Conservation (phyloP, 495 filamentous ascomycete species). For the Podospora anserina region DNA sequence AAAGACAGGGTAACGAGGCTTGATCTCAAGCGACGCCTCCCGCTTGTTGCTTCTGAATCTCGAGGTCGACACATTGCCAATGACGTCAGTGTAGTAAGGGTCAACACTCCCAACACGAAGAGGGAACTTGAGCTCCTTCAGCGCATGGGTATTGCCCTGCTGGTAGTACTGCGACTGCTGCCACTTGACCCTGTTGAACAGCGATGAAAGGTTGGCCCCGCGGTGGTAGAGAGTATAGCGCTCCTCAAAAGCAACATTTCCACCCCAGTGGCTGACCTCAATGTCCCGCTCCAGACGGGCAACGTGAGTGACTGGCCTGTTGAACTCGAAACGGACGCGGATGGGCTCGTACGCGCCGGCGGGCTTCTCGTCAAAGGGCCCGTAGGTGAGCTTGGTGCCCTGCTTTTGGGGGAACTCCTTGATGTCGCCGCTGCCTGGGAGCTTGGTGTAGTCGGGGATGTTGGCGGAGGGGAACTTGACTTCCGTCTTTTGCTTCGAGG, state of each 20-base stretch:
- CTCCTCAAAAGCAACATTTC: constrained; percentile 91
- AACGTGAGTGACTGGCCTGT: constrained; percentile 77
- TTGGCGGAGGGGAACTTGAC: constrained; percentile 78
- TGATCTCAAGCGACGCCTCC: constrained; percentile 81
- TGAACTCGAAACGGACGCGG: constrained; percentile 90
- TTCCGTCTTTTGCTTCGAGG: constrained; percentile 92
- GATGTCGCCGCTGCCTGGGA: constrained; percentile 59
- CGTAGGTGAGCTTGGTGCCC: constrained; percentile 84
- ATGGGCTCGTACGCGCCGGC: constrained; percentile 70
- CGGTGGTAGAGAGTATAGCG: constrained; percentile 85
- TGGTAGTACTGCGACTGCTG: constrained; percentile 72
- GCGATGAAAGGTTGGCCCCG: constrained; percentile 74
- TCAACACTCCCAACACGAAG: constrained; percentile 73
- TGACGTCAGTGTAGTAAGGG: constrained; percentile 93
- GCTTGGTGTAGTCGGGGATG: constrained; percentile 78
- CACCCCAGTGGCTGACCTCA: constrained; percentile 97
- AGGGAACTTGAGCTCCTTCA: constrained; percentile 78
- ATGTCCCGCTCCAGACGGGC: constrained; percentile 79
- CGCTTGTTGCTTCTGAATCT: constrained; percentile 74
- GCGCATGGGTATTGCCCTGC: constrained; percentile 61
- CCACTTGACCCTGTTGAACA: constrained; percentile 87
- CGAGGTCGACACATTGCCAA: constrained; percentile 95
- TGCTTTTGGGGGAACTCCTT: constrained; percentile 72
- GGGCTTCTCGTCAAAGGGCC: constrained; percentile 76
- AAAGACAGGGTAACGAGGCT: constrained; percentile 89